Evolutionary conservation across 2,329 filamentous ascomycete genomes (phyloP), one percentile per base, ranked within the genome.

Genomic region (Trichoderma lentiforme): DNA sequence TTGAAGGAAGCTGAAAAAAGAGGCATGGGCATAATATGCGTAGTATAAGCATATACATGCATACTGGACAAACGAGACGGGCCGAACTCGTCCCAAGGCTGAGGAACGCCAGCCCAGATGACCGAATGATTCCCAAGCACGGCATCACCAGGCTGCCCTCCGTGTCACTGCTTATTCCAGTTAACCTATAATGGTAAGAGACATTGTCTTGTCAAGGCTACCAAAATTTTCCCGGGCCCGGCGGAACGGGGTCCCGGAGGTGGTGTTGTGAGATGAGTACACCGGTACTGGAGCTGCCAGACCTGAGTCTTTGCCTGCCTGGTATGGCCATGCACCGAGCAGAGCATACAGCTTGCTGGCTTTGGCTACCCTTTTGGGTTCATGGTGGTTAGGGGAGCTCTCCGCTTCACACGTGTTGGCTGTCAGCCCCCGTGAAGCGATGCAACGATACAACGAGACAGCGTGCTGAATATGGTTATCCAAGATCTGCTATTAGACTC

Each of bases 21-120:
- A 5, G 15, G 15, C 21, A n/a, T 30, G 32, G 21, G n/a, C 47
- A 18, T 32, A 26, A 11, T 67, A 32, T 21, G 18, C 57, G 18
- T 60, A 21, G 30, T 24, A 21, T 53, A 14, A 24, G 28, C n/a
- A 24, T 61, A 15, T 60, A 60, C 28, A 14, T 71, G 68, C 61
- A 64, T 64, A 51, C 11, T 47, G 14, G 24, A 57, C 39, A 15
- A 30, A 63, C 18, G 60, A 71, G 68, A 71, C 43, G 68, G 68
- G 68, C 68, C 68, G 68, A 71, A 64, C 32, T 64, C 47, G 57
- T 69, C 67, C 57, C 66, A 53, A 70, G 66, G 56, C 66, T 70
- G 66, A 70, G 57, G 57, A 70, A 36, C 39, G 9, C 28, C 34
- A 21, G 26, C 26, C 18, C 14, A 47, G 26, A 43, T 15, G 36